Evolutionary conservation across 148 eudicot species (phyloP).

Genomic region (Diospyros kaki): DNA sequence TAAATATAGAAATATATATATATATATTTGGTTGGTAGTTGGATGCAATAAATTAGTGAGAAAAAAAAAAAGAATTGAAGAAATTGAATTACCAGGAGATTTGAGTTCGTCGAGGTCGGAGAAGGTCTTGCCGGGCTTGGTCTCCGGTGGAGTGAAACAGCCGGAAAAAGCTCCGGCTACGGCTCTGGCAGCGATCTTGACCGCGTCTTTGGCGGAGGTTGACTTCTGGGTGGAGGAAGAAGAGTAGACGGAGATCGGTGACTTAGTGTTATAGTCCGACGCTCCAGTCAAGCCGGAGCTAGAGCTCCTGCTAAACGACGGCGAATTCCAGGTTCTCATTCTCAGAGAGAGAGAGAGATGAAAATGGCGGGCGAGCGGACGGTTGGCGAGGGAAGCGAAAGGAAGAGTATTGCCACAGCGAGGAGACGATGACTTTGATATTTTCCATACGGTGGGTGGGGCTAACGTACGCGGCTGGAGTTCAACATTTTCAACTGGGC

Average conservation of each 20-base stretch:
- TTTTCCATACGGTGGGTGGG: too few species aligned
- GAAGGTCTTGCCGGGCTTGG: conserved; percentile 8
- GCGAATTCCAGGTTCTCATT: conserved; percentile 5
- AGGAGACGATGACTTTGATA: too few species aligned
- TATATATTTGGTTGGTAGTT: neutral
- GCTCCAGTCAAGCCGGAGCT: conserved; percentile 25
- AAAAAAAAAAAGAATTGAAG: neutral
- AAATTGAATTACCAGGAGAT: conserved; percentile 21
- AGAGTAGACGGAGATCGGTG: conserved; percentile 29
- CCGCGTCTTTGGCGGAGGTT: conserved; percentile 22
- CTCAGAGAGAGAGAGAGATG: conserved; percentile 1
- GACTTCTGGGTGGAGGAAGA: conserved; percentile 38
- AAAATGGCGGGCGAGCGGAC: conserved; percentile 16
- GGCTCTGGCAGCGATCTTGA: conserved; percentile 43
- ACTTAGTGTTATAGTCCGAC: conserved; percentile 21
- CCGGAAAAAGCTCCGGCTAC: conserved; percentile 54
- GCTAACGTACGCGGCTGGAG: too few species aligned
- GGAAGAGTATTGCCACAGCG: too few species aligned
- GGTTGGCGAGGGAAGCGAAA: neutral
- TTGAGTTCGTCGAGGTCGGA: conserved; percentile 11
- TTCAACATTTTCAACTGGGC: too few species aligned
- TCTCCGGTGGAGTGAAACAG: conserved; percentile 76
- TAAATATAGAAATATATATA: neutral
- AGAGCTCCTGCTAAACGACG: conserved; percentile 19
- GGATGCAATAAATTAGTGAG: neutral